phyloP scores from a whole-genome alignment of 306 rosid species.

The Pueraria montana region DNA sequence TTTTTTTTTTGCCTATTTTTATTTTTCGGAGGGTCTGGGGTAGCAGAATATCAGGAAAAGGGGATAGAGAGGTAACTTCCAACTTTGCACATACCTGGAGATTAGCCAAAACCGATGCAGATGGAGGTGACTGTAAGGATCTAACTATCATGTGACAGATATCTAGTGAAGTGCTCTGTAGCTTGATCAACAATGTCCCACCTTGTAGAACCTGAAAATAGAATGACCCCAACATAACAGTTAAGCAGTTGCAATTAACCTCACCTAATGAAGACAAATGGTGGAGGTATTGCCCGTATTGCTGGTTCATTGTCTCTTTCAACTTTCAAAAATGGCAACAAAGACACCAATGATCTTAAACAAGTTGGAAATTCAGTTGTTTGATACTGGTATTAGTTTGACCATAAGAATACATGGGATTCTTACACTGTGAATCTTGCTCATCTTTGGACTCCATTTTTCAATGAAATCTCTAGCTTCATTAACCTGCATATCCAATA shows the following conservation, averaged over 20 bases:
- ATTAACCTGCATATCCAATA: constrained; percentile 73
- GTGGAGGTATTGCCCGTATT: neutral
- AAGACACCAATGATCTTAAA: constrained; percentile 19
- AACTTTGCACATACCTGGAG: constrained; percentile 74
- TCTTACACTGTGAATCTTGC: constrained; percentile 86
- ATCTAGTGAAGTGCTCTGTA: constrained; percentile 66
- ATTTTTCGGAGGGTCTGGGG: too few species aligned
- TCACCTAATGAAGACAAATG: neutral
- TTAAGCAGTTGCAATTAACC: constrained; percentile 32
- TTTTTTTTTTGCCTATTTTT: too few species aligned
- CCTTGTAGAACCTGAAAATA: constrained; percentile 73
- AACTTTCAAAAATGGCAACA: constrained; percentile 34
- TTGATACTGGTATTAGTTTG: neutral
- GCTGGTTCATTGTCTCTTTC: neutral
- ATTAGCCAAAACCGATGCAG: constrained; percentile 67
- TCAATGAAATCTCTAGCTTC: constrained; percentile 87
- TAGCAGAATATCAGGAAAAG: constrained; percentile 27
- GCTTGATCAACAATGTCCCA: constrained; percentile 75
- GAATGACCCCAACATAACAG: constrained; percentile 26
- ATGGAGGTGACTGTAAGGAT: constrained; percentile 71
- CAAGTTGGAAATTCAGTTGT: constrained; percentile 1
- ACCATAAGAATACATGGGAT: constrained; percentile 15
- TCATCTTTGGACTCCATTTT: constrained; percentile 84
- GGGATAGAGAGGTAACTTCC: constrained; percentile 22
- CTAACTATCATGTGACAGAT: constrained; percentile 71